phyloP scores from a whole-genome alignment of 768 basidiomycete genomes.

The Podaxis sp. region DNA sequence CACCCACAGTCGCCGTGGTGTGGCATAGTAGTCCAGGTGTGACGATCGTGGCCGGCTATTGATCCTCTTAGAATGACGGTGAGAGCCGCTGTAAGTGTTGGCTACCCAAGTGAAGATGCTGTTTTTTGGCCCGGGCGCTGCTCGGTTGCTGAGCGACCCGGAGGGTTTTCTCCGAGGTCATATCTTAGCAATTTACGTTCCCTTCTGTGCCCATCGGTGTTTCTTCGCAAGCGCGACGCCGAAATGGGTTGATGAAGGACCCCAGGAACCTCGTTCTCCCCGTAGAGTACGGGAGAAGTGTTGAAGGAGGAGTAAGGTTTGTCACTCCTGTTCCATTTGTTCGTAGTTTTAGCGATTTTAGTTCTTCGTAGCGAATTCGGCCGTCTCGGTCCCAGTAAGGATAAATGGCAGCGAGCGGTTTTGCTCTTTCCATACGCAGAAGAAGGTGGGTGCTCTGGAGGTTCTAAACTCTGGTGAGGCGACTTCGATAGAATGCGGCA shows the following conservation, averaged over 20 bases:
- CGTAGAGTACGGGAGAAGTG: neutral
- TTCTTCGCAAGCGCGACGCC: neutral
- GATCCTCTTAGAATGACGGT: neutral
- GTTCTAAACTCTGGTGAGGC: neutral
- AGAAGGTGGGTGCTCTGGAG: conserved; percentile 32
- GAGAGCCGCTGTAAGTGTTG: neutral
- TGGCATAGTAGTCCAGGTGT: neutral
- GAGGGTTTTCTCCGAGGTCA: neutral
- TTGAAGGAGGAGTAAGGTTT: neutral
- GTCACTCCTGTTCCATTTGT: neutral
- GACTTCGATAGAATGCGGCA: conserved; percentile 1
- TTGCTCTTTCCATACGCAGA: conserved; percentile 40
- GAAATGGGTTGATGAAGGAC: neutral
- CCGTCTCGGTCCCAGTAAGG: neutral
- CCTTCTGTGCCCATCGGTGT: neutral
- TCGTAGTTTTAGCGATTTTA: neutral
- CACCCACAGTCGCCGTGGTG: neutral
- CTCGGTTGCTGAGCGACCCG: neutral
- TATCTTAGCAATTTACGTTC: neutral
- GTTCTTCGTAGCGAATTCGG: neutral
- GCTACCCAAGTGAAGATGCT: neutral
- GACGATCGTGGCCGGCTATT: neutral
- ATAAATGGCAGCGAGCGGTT: conserved; percentile 13
- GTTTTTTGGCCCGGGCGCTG: neutral
- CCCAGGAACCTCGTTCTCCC: neutral